A percentile compares a stretch with the other conserved stretches of the same genome.
These are phyloP conservation scores for Termitomyces sp. DNA, from an alignment of 768 basidiomycete species.

Conservation along the genomic window DNA sequence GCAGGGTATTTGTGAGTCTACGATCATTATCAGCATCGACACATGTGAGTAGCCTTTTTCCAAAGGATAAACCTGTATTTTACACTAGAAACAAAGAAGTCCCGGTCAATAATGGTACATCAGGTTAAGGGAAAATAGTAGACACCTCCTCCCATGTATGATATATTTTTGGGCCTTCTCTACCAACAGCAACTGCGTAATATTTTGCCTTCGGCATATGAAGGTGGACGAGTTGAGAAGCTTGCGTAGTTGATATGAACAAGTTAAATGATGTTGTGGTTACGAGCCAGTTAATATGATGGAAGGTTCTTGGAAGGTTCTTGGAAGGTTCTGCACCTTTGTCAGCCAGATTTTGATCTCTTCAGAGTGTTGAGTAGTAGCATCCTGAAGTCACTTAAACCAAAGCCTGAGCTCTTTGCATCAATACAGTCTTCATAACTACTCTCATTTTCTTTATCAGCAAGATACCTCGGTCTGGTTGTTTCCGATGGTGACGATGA, in stretches of 20 bases:
- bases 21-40: background rate
- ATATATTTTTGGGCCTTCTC: slow-evolving; percentile 54
- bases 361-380: too few relatives aligned
- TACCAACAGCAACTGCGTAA: slow-evolving; percentile 57
- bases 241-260: background rate
- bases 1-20: slow-evolving; percentile 55
- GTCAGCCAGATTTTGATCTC: too few relatives aligned
- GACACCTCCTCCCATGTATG: slow-evolving; percentile 53
- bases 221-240: background rate
- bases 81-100: slow-evolving; percentile 31
- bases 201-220: slow-evolving; percentile 38
- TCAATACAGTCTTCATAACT: too few relatives aligned
- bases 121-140: background rate
- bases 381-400: too few relatives aligned
- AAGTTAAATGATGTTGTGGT: background rate
- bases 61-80: slow-evolving; percentile 31
- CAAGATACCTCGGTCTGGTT: too few relatives aligned
- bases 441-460: too few relatives aligned
- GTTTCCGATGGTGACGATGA: too few relatives aligned
- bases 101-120: background rate
- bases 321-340: too few relatives aligned
- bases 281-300: too few relatives aligned
- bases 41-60: background rate
- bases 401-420: too few relatives aligned
- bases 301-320: too few relatives aligned